Percentiles rank a stretch among this genome's conserved stretches.
Conservation (phyloP, 169 alveolate genomes). For the Plasmodium berghei region DNA sequence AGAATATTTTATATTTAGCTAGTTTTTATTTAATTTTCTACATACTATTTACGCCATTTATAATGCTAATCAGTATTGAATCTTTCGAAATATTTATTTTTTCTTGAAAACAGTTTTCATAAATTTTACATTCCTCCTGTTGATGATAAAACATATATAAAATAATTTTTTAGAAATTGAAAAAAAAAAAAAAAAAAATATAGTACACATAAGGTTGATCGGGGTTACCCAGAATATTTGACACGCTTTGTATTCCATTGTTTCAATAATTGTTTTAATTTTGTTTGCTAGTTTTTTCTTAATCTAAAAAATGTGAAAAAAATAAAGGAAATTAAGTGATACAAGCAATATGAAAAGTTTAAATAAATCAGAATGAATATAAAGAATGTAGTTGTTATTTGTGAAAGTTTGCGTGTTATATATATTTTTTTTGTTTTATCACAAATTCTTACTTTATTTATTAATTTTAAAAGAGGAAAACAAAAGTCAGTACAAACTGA, state of each 20-base stretch:
- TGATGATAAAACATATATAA: not conserved
- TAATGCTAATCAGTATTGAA: conserved; percentile 28
- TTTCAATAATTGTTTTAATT: conserved; percentile 39
- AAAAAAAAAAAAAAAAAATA: not conserved
- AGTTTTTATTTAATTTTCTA: not conserved
- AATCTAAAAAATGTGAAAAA: conserved; percentile 4
- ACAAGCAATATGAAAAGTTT: not conserved
- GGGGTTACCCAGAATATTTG: conserved; percentile 70
- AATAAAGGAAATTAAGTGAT: not conserved
- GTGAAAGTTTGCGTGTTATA: not conserved
- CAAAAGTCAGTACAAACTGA: not conserved
- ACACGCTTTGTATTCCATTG: conserved; percentile 76
- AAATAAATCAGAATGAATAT: not conserved
- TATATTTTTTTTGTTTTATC: not conserved
- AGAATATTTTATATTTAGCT: no score
- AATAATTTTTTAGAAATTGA: not conserved
- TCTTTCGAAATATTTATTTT: conserved; percentile 30
- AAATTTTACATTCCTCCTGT: conserved; percentile 70
- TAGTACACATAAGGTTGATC: not conserved
- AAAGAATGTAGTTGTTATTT: not conserved
- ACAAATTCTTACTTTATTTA: conserved; percentile 4
- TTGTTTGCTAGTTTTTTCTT: conserved; percentile 63
- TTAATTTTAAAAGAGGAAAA: conserved; percentile 20
- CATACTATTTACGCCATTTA: conserved; percentile 35
- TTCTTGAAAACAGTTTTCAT: conserved; percentile 64